Percentiles rank a stretch among this genome's conserved stretches.
Conservation (phyloP, 306 rosid species). For the Quercus alba region DNA sequence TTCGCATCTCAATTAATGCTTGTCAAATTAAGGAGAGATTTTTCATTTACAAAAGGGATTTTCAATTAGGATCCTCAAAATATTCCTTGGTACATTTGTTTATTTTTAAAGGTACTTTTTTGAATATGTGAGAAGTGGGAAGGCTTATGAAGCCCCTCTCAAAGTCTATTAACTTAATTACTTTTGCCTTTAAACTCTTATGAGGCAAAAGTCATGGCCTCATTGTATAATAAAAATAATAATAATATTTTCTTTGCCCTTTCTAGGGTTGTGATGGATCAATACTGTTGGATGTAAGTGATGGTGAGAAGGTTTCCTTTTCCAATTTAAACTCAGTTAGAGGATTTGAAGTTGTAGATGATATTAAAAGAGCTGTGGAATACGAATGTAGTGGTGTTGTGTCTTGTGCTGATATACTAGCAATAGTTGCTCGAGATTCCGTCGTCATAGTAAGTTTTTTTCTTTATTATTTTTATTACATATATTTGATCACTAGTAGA, state of each 20-base stretch:
- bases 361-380: conserved; percentile 79
- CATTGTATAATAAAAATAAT: too few species aligned
- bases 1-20: too few species aligned
- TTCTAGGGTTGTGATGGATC: conserved; percentile 89
- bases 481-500: too few species aligned
- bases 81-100: too few species aligned
- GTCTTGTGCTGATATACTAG: conserved; percentile 82
- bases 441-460: conserved; percentile 53
- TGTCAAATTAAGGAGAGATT: too few species aligned
- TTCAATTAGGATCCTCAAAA: too few species aligned
- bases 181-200: too few species aligned
- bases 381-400: conserved; percentile 70
- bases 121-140: neutral
- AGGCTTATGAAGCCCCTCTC: too few species aligned
- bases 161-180: too few species aligned
- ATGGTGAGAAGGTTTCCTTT: conserved; percentile 49
- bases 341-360: conserved; percentile 79
- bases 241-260: neutral
- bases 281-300: conserved; percentile 66
- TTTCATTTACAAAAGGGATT: too few species aligned
- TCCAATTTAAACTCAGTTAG: conserved; percentile 71
- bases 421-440: conserved; percentile 85
- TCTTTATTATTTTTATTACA: too few species aligned
- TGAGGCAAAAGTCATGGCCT: too few species aligned
- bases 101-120: neutral